Percentiles rank a stretch among this genome's conserved stretches.
These are phyloP conservation scores for Myxozyma udenii DNA, from an alignment of 805 yeast species.

Conservation along the genomic window DNA sequence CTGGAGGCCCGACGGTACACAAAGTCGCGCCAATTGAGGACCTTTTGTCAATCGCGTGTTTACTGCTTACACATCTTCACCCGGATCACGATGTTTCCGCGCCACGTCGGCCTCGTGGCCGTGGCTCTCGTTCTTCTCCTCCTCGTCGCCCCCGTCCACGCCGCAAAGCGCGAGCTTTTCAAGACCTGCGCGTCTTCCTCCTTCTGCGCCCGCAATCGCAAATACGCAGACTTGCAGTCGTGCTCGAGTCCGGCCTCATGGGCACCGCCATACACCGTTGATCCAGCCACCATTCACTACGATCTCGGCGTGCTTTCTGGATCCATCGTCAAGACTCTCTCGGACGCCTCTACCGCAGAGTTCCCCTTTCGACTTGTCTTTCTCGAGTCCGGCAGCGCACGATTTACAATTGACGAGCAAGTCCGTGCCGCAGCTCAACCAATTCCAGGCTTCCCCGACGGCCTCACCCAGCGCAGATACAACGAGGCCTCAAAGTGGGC, in stretches of 20 bases:
- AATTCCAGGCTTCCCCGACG: slow-evolving; percentile 32
- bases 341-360: slow-evolving; percentile 32
- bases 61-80: too few relatives aligned
- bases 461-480: slow-evolving; percentile 51
- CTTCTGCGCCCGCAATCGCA: slow-evolving; percentile 70
- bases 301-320: slow-evolving; percentile 45
- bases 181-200: slow-evolving; percentile 72
- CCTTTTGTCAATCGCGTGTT: too few relatives aligned
- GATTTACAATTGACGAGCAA: slow-evolving; percentile 69
- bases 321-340: slow-evolving; percentile 44
- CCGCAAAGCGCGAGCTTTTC: slow-evolving; percentile 45
- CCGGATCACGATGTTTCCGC: too few relatives aligned
- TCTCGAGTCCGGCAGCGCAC: slow-evolving; percentile 54
- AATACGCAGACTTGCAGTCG: slow-evolving; percentile 48
- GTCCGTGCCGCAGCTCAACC: slow-evolving; percentile 37
- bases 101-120: slow-evolving; percentile 1
- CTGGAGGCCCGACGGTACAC: too few relatives aligned
- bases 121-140: slow-evolving; percentile 4
- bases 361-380: slow-evolving; percentile 60
- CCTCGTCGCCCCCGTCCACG: slow-evolving; percentile 13
- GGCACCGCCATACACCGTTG: slow-evolving; percentile 46
- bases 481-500: slow-evolving; percentile 61
- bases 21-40: too few relatives aligned
- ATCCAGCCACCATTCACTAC: slow-evolving; percentile 36
- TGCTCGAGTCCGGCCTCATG: slow-evolving; percentile 31